These are phyloP conservation scores for Populus trichocarpa DNA, from an alignment of 441 rosid genomes.

Conservation along the genomic window DNA sequence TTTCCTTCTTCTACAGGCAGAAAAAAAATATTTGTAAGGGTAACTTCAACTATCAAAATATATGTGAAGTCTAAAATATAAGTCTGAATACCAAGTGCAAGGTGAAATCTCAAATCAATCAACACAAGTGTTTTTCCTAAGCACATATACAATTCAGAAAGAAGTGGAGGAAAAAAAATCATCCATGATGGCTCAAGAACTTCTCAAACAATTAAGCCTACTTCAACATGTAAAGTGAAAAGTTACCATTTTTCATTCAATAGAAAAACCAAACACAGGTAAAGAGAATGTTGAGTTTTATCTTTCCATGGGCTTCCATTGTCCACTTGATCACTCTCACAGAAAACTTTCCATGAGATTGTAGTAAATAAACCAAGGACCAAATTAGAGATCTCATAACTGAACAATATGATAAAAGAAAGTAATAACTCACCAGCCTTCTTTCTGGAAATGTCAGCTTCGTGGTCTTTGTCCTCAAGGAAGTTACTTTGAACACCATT, in stretches of 20 bases:
- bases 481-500: constrained; percentile 25
- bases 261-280: background rate
- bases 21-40: constrained; percentile 10
- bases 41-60: constrained; percentile 14
- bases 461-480: constrained; percentile 34
- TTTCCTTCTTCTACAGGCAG: constrained; percentile 43
- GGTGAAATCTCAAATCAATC: constrained; percentile 2
- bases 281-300: background rate
- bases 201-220: background rate
- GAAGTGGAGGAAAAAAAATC: background rate
- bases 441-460: constrained; percentile 31
- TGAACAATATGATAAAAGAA: constrained; percentile 2
- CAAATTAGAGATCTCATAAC: background rate
- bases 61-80: background rate
- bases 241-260: background rate
- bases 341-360: constrained; percentile 1
- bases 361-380: background rate
- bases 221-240: constrained; percentile 1
- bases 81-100: constrained; percentile 3
- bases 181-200: background rate
- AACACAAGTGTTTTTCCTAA: background rate
- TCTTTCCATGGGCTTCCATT: background rate
- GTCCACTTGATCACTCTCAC: constrained; percentile 6
- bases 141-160: background rate
- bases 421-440: constrained; percentile 34